Evolutionary conservation across 2,329 filamentous ascomycete species (phyloP).

Genomic region (Metarhizium brunneum): DNA sequence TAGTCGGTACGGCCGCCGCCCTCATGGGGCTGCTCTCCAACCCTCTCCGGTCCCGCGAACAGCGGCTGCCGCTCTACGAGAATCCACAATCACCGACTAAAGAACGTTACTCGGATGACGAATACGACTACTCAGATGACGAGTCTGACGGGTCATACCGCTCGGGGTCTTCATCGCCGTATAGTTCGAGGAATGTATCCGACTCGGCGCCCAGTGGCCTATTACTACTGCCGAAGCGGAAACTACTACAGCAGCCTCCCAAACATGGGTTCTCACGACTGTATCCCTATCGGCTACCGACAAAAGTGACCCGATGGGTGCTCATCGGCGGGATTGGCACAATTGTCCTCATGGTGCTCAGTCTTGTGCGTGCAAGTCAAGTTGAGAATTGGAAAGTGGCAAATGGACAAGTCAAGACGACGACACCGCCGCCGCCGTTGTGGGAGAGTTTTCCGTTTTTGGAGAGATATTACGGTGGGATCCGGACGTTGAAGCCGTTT

Average conservation of each 20-base stretch:
- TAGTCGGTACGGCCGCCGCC: background rate
- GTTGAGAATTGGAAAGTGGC: constrained; percentile 55
- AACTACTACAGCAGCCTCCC: background rate
- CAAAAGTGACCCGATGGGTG: constrained; percentile 68
- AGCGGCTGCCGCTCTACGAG: constrained; percentile 43
- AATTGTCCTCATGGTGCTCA: constrained; percentile 68
- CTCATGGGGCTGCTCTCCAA: constrained; percentile 43
- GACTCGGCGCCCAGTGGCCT: constrained; percentile 32
- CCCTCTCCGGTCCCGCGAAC: constrained; percentile 36
- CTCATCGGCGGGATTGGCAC: constrained; percentile 61
- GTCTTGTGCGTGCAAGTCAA: constrained; percentile 64
- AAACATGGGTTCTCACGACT: constrained; percentile 14
- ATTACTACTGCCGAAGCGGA: constrained; percentile 32
- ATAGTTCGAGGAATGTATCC: constrained; percentile 45
- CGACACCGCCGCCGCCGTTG: constrained; percentile 52
- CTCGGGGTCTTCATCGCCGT: constrained; percentile 31
- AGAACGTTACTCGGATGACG: constrained; percentile 43
- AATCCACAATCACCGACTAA: constrained; percentile 32
- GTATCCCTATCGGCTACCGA: constrained; percentile 56
- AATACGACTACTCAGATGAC: constrained; percentile 37
- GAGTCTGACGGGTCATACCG: constrained; percentile 30
- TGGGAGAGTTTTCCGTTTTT: constrained; percentile 87
- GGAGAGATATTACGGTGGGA: constrained; percentile 81
- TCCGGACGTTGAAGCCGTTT: constrained; percentile 59
- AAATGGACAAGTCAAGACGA: constrained; percentile 34